These are phyloP conservation scores for Marchantia paleacea DNA, from an alignment of 225 moss, liverwort and hornwort species.

Conservation along the genomic window DNA sequence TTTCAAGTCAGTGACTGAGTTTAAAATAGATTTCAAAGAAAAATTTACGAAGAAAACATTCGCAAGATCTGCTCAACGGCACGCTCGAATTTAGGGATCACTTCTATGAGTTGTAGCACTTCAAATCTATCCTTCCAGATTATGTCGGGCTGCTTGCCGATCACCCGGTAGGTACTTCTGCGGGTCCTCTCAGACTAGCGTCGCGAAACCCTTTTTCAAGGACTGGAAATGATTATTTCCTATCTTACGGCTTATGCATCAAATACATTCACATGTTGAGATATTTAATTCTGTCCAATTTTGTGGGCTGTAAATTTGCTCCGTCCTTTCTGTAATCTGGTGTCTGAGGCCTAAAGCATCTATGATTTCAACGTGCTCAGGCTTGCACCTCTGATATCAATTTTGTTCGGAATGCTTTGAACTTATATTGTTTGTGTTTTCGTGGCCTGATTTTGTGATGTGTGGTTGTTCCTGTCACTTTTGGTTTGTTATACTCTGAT, in stretches of 20 bases:
- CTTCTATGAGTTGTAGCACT: not conserved
- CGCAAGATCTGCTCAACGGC: not conserved
- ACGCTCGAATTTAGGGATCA: not conserved
- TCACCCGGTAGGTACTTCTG: conserved; percentile 2
- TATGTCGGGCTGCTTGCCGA: conserved; percentile 11
- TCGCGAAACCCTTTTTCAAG: conserved; percentile 3
- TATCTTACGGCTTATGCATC: conserved; percentile 12
- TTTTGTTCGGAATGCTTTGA: conserved; percentile 2
- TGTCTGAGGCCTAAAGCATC: not conserved
- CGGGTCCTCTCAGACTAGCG: conserved; percentile 5
- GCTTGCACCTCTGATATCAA: conserved; percentile 10
- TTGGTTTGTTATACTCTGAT: too few relatives aligned
- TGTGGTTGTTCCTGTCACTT: too few relatives aligned
- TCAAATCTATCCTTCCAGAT: not conserved
- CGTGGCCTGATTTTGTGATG: not conserved
- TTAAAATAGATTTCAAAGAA: not conserved
- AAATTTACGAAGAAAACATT: not conserved
- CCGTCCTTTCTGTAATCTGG: conserved; percentile 8
- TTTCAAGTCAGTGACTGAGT: not conserved
- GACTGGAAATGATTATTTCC: conserved; percentile 23
- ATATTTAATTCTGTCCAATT: not conserved
- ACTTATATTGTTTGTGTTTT: not conserved
- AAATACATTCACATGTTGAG: conserved; percentile 13
- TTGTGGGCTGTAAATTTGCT: conserved; percentile 5
- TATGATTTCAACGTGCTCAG: not conserved